Evolutionary conservation across 495 filamentous ascomycete species (phyloP), one percentile per base, ranked within the genome.

Genomic region (Aspergillus mulundensis): DNA sequence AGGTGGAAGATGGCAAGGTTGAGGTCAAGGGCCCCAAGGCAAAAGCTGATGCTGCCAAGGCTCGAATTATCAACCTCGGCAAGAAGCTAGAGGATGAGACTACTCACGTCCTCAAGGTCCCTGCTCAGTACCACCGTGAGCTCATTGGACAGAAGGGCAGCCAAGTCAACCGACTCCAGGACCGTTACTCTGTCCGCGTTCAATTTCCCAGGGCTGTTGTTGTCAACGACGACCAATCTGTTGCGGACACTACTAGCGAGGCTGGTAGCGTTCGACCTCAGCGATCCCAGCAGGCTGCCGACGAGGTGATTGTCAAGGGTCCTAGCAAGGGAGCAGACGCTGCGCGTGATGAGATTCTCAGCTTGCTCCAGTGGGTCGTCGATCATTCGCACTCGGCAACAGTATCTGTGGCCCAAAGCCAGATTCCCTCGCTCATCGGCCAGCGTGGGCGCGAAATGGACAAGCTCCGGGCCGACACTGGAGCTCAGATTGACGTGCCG

Each of bases 231-330:
- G 87, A 87, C 54, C 83, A 86, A 55, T 85, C 83, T 8, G 76
- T 78, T 48, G 80, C 75, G 1, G 92, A 92, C 65, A 81, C 77
- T 38, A 77, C 79, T 34, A 92, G 87, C 58, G 91, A 95, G 56
- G 76, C 76, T 52, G 88, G 86, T 36, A 70, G 69, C 34, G 62
- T 73, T 43, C 86, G 84, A 59, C 71, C 76, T 44, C 80, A 77
- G 49, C 86, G 87, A 36, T 39, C 72, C 44, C 84, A 88, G 62
- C 93, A 96, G 70, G 87, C 81, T 40, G 73, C 87, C 18, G 90
- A 99, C 70, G 95, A 97, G 72, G 92, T 97, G 18, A 81, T 91
- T 38, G 81, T 99, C 57, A 88, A 89, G 61, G 94, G 94, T 18
- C 90, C 91, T 14, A 93, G 86, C 75, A 87, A 87, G 72, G 95